Evolutionary conservation across 2,329 filamentous ascomycete genomes (phyloP).

Genomic region (Trichothecium roseum): DNA sequence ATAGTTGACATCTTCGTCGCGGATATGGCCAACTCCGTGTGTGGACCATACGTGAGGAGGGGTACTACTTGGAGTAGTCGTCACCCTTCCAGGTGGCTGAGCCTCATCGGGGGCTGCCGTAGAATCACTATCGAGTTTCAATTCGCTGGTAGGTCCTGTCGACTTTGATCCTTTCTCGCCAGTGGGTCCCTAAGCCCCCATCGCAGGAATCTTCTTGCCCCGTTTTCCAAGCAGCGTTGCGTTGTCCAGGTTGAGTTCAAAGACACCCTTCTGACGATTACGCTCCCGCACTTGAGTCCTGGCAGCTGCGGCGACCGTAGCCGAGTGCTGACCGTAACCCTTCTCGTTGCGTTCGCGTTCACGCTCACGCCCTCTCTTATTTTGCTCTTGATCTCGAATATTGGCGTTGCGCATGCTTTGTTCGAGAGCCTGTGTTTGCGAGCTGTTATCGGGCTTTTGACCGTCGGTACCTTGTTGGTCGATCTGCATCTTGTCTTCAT

Average conservation of each 20-base stretch:
- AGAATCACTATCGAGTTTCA: neutral
- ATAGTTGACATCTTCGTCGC: too few species aligned
- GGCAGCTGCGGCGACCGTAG: constrained; percentile 73
- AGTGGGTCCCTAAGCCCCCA: constrained; percentile 20
- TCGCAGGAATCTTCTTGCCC: constrained; percentile 41
- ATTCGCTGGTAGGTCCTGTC: neutral
- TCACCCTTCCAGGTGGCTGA: too few species aligned
- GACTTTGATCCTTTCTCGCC: neutral
- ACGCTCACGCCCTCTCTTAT: constrained; percentile 19
- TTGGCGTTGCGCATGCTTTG: constrained; percentile 79
- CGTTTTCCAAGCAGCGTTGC: constrained; percentile 76
- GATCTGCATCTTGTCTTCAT: constrained; percentile 50
- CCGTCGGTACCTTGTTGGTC: constrained; percentile 40
- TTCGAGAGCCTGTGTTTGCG: constrained; percentile 68
- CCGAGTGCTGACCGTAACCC: constrained; percentile 84
- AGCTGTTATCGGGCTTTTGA: constrained; percentile 31
- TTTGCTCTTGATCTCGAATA: constrained; percentile 41
- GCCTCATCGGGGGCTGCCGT: neutral
- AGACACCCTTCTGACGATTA: constrained; percentile 64
- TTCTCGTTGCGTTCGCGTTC: constrained; percentile 30
- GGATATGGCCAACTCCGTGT: too few species aligned
- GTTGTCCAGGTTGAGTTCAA: constrained; percentile 86
- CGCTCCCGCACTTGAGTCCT: constrained; percentile 64
- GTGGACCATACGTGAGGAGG: too few species aligned
- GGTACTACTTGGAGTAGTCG: too few species aligned